These are phyloP conservation scores for Xylariaceae sp. DNA, from an alignment of 2,329 filamentous ascomycete genomes.

Conservation along the genomic window DNA sequence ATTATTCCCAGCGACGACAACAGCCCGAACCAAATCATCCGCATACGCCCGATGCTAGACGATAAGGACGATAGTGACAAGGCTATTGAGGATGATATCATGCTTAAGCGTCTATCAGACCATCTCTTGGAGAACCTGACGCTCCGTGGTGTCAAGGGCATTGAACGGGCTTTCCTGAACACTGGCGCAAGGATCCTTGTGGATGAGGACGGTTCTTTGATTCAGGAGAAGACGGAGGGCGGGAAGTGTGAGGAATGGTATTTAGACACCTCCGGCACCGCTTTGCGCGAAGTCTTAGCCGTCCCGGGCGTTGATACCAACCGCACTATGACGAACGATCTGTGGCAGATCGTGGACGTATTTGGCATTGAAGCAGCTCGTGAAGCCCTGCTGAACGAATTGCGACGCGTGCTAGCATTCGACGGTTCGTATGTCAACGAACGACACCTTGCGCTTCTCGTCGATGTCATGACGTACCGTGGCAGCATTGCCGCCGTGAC, in stretches of 20 bases:
- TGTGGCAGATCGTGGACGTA: slow-evolving; percentile 89
- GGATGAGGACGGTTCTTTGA: slow-evolving; percentile 65
- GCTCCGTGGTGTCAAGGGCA: slow-evolving; percentile 81
- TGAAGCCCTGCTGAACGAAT: slow-evolving; percentile 77
- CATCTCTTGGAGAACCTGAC: slow-evolving; percentile 89
- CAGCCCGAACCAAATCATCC: slow-evolving; percentile 89
- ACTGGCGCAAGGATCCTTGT: slow-evolving; percentile 67
- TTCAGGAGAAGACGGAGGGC: slow-evolving; percentile 73
- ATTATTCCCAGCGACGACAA: slow-evolving; percentile 99
- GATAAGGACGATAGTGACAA: slow-evolving; percentile 64
- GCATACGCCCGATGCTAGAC: slow-evolving; percentile 74
- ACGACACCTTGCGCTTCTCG: slow-evolving; percentile 88
- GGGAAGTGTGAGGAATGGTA: slow-evolving; percentile 85
- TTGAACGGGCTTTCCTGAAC: slow-evolving; percentile 91
- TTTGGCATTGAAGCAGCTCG: slow-evolving; percentile 96
- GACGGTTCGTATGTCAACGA: slow-evolving; percentile 99
- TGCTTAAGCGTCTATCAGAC: slow-evolving; percentile 85
- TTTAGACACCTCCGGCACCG: slow-evolving; percentile 88
- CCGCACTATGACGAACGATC: slow-evolving; percentile 89
- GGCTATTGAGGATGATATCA: slow-evolving; percentile 77
- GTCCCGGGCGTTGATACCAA: slow-evolving; percentile 83
- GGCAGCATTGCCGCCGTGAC: slow-evolving; percentile 94
- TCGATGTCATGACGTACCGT: slow-evolving; percentile 96
- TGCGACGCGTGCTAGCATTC: slow-evolving; percentile 91
- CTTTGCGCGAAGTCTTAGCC: slow-evolving; percentile 76